These are phyloP conservation scores for Fusarium lyarnte DNA, from an alignment of 2,329 filamentous ascomycete genomes.

Conservation along the genomic window DNA sequence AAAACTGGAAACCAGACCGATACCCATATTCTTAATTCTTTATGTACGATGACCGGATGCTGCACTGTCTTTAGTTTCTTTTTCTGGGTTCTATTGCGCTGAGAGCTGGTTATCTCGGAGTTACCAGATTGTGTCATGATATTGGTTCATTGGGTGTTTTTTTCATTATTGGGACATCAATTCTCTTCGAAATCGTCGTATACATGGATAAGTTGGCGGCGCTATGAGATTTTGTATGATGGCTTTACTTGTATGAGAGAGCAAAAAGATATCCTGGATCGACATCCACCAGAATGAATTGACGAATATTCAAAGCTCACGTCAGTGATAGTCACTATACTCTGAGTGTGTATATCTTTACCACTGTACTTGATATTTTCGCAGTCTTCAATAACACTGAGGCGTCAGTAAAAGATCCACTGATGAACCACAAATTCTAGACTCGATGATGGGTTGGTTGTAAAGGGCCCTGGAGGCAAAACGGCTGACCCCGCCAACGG, in stretches of 20 bases:
- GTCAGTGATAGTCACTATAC: too few species aligned
- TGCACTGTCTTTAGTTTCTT: background rate
- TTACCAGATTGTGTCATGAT: constrained; percentile 18
- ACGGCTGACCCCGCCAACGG: constrained; percentile 1
- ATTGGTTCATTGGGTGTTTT: constrained; percentile 8
- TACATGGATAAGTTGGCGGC: constrained; percentile 12
- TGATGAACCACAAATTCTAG: background rate
- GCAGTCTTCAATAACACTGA: background rate
- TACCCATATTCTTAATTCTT: constrained; percentile 27
- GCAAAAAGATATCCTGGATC: constrained; percentile 8
- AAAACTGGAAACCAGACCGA: constrained; percentile 26
- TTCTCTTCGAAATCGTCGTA: background rate
- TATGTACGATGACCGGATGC: constrained; percentile 27
- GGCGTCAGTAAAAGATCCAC: background rate
- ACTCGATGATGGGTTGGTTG: constrained; percentile 24
- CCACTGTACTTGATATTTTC: background rate
- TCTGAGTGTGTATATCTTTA: background rate
- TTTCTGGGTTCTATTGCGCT: background rate
- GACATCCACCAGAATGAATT: constrained; percentile 9
- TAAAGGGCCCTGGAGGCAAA: constrained; percentile 6
- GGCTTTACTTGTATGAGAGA: background rate
- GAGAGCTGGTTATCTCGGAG: constrained; percentile 36
- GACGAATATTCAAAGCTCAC: background rate
- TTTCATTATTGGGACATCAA: constrained; percentile 4
- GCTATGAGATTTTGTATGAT: constrained; percentile 5